Evolutionary conservation across 2,329 filamentous ascomycete genomes (phyloP).

Genomic region (Colletotrichum musicola): DNA sequence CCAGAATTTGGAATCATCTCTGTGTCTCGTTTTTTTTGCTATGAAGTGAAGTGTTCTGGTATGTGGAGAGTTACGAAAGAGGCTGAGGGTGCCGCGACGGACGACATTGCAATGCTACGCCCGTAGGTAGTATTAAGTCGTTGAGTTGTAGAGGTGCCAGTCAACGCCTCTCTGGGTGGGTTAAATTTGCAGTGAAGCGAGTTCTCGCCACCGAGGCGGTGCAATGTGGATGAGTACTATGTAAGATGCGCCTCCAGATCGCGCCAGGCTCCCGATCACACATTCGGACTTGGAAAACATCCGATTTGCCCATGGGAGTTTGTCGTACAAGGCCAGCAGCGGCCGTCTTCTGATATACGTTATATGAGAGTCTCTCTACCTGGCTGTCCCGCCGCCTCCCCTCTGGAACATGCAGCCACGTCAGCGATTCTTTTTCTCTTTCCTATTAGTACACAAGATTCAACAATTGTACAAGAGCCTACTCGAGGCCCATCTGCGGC

Average conservation of each 20-base stretch:
- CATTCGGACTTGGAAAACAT: background rate
- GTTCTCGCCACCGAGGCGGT: too few relatives aligned
- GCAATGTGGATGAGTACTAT: too few relatives aligned
- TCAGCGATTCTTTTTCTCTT: background rate
- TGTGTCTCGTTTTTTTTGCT: background rate
- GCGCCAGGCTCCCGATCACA: background rate
- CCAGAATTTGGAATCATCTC: slow-evolving; percentile 8
- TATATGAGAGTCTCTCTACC: slow-evolving; percentile 26
- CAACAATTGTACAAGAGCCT: slow-evolving; percentile 31
- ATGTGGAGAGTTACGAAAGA: background rate
- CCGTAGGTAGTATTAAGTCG: too few relatives aligned
- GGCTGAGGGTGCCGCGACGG: too few relatives aligned
- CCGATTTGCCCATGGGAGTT: background rate
- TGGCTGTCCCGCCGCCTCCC: slow-evolving; percentile 2
- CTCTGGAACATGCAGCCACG: slow-evolving; percentile 1
- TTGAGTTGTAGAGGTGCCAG: too few relatives aligned
- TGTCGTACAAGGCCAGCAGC: slow-evolving; percentile 8
- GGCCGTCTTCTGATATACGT: slow-evolving; percentile 19
- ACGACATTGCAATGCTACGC: too few relatives aligned
- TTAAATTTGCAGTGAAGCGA: too few relatives aligned
- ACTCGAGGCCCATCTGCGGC: background rate
- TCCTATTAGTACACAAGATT: slow-evolving; percentile 25
- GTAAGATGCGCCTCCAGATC: too few relatives aligned
- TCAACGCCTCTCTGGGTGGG: too few relatives aligned
- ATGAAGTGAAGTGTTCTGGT: background rate